A percentile compares a stretch with the other conserved stretches of the same genome.
Conservation (phyloP, 2,329 filamentous ascomycete genomes). For the Biscogniauxia sp. region DNA sequence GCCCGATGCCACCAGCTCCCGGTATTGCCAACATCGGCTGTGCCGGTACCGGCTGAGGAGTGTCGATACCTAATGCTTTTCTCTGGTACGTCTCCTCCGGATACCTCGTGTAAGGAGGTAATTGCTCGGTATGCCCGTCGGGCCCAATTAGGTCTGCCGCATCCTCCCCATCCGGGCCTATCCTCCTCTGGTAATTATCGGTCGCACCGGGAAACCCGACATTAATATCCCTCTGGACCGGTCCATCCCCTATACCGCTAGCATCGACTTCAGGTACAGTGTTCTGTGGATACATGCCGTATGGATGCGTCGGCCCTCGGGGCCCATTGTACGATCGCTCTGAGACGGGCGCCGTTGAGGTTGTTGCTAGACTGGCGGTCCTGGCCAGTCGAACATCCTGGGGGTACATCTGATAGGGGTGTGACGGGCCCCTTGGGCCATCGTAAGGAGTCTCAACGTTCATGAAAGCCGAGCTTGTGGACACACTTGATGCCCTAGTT, state of each 20-base stretch:
- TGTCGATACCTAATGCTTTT: slow-evolving; percentile 45
- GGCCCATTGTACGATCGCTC: slow-evolving; percentile 59
- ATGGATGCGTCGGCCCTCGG: slow-evolving; percentile 76
- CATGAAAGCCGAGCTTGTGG: slow-evolving; percentile 39
- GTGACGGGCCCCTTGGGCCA: slow-evolving; percentile 70
- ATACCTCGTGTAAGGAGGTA: slow-evolving; percentile 89
- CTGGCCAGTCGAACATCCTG: slow-evolving; percentile 57
- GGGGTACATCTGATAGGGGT: slow-evolving; percentile 82
- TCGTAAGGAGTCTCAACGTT: slow-evolving; percentile 63
- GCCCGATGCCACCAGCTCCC: slow-evolving; percentile 60
- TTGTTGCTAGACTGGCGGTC: slow-evolving; percentile 67
- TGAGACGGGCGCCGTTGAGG: slow-evolving; percentile 61
- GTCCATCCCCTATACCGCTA: slow-evolving; percentile 16
- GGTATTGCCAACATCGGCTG: slow-evolving; percentile 36
- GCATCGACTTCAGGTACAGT: slow-evolving; percentile 58
- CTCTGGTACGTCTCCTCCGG: slow-evolving; percentile 67
- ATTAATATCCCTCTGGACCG: slow-evolving; percentile 49
- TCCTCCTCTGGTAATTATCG: slow-evolving; percentile 66
- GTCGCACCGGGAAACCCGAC: slow-evolving; percentile 72
- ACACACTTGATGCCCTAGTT: slow-evolving; percentile 32
- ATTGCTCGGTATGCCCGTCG: slow-evolving; percentile 83
- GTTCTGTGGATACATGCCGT: slow-evolving; percentile 81
- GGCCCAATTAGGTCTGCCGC: slow-evolving; percentile 82
- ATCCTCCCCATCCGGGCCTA: slow-evolving; percentile 81
- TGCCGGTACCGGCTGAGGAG: slow-evolving; percentile 18